These are phyloP conservation scores for Candida sanyaensis DNA, from an alignment of 1,139 yeast species.

Conservation along the genomic window DNA sequence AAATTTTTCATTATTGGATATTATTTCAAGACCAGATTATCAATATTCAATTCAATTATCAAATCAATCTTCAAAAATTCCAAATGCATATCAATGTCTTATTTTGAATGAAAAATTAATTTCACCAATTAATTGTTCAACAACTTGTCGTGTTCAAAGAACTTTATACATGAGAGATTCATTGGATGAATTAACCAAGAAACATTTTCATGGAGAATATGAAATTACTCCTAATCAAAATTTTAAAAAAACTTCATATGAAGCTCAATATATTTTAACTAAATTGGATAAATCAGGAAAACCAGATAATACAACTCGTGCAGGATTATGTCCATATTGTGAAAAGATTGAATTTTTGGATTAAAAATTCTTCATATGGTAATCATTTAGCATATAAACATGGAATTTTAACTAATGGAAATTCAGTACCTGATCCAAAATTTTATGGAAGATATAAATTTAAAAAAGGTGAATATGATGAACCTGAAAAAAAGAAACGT, in stretches of 20 bases:
- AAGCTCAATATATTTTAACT: constrained; percentile 16
- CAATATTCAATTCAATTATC: constrained; percentile 11
- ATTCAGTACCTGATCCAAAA: constrained; percentile 22
- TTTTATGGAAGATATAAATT: constrained; percentile 14
- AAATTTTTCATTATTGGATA: constrained; percentile 11
- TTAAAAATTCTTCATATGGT: constrained; percentile 35
- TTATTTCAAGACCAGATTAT: constrained; percentile 12
- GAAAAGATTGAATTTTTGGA: constrained; percentile 28
- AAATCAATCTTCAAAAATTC: constrained; percentile 8
- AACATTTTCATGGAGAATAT: constrained; percentile 6
- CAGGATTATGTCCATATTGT: constrained; percentile 38
- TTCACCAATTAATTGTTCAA: constrained; percentile 9
- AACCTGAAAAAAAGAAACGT: constrained; percentile 17
- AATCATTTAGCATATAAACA: constrained; percentile 38
- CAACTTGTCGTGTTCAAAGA: constrained; percentile 13
- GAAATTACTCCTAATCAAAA: constrained; percentile 13
- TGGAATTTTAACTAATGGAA: constrained; percentile 35
- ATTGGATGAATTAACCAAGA: constrained; percentile 4
- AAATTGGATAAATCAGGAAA: constrained; percentile 12
- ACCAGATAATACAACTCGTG: constrained; percentile 17
- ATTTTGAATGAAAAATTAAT: constrained; percentile 12
- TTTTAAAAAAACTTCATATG: constrained; percentile 16
- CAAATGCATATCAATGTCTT: constrained; percentile 11
- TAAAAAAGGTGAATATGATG: constrained; percentile 17
- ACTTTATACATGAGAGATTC: constrained; percentile 12